Evolutionary conservation across 2,329 filamentous ascomycete species (phyloP), one percentile per base, ranked within the genome.

Genomic region (Pseudovirgaria hyperparasitica): DNA sequence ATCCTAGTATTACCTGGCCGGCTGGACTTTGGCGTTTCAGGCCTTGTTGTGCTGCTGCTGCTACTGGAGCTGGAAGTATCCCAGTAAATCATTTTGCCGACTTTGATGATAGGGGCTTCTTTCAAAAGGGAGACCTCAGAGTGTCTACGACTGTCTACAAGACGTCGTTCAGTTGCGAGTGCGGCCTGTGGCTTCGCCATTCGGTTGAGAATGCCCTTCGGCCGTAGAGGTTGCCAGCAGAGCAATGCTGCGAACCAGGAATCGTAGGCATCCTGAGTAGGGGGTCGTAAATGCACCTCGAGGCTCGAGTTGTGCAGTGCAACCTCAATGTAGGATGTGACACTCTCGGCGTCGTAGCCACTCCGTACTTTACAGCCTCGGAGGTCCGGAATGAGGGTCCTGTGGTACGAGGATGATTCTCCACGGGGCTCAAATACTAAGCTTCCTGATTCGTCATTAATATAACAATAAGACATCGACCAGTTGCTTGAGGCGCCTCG

Each of bases 81-180:
- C 87, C 86, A 94, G 24, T 92, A 65, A 46, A 64, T 60, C 62
- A 67, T 67, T 40, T 64, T 64, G 18, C 62, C 62, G 30, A 94
- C 82, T 50, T 96, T 98, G 60, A 96, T 96, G 38, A 96, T 90
- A 29, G 79, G 74, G 4, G 73, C 70, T 35, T 84, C 77, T 46
- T 77, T 90, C 16, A 66, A 58, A 16, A 64, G 44, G 2, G 65
- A 63, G 14, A 60, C 57, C 30, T 63, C 60, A 11, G 62, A 62
- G 38, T 62, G 57, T 27, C 66, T 50, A 34, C 64, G 46, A 45
- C 54, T 52, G 39, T 60, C 50, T 14, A 43, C 38, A 15, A 54
- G 40, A 9, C 48, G 40, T 14, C 53, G 43, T 34, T 54, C 50
- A 10, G 46, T 42, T 24, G 47, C 38, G 14, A 51, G 41, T 26